Conservation (phyloP, 495 filamentous ascomycete genomes). For the Aspergillus sclerotioniger region DNA sequence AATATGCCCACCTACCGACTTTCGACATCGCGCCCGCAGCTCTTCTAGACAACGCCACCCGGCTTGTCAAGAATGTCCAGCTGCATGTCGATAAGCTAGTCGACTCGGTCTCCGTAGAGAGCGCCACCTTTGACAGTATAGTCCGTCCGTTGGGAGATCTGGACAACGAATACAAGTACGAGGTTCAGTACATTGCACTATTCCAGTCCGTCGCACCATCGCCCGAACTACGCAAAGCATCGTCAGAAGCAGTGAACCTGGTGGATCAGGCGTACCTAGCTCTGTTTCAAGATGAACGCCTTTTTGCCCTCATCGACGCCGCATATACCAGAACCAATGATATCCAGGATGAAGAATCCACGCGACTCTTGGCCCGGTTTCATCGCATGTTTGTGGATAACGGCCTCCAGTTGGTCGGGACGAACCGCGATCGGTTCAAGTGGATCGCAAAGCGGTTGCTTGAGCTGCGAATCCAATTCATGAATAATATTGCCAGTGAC, state of each 20-base stretch:
- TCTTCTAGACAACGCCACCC: neutral
- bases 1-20: neutral
- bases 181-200: neutral
- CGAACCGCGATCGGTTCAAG: neutral
- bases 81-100: neutral
- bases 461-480: neutral
- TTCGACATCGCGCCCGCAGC: neutral
- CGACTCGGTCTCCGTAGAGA: neutral
- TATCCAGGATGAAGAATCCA: neutral
- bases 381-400: conserved; percentile 2
- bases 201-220: neutral
- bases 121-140: neutral
- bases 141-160: neutral
- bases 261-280: neutral
- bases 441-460: neutral
- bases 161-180: neutral
- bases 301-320: neutral
- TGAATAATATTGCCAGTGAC: neutral
- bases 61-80: neutral
- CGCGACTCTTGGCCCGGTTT: neutral
- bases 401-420: neutral
- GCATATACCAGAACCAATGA: neutral
- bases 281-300: neutral
- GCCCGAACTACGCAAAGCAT: neutral
- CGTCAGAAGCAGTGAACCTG: neutral